phyloP scores from a whole-genome alignment of 805 yeast genomes.

The Starmerella sp. region DNA sequence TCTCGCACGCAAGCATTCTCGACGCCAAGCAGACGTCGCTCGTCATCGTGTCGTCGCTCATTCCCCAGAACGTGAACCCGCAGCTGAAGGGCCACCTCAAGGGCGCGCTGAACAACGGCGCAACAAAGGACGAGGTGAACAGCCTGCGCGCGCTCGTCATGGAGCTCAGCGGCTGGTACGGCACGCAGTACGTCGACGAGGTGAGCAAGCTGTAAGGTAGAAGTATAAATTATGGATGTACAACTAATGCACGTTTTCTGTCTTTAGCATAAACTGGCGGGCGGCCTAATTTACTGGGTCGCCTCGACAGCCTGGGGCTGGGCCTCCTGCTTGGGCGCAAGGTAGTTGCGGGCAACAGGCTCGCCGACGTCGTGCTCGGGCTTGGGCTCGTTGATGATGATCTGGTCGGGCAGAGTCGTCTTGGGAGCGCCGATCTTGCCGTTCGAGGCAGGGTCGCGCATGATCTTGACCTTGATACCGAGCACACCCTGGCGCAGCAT shows the following conservation, averaged over 20 bases:
- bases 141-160: conserved; percentile 53
- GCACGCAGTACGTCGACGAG: conserved; percentile 46
- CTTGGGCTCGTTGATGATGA: conserved; percentile 85
- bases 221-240: conserved; percentile 3
- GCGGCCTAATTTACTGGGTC: background rate
- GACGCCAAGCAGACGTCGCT: conserved; percentile 60
- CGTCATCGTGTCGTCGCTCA: conserved; percentile 64
- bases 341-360: conserved; percentile 73
- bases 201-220: conserved; percentile 40
- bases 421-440: conserved; percentile 32
- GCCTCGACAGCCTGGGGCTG: conserved; percentile 8
- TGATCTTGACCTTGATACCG: conserved; percentile 98
- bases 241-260: background rate
- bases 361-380: conserved; percentile 52
- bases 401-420: conserved; percentile 83
- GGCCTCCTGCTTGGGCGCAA: conserved; percentile 13
- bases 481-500: conserved; percentile 99
- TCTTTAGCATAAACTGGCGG: background rate
- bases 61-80: conserved; percentile 90
- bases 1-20: conserved; percentile 56
- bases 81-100: conserved; percentile 82
- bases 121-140: conserved; percentile 49
- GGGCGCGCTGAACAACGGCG: conserved; percentile 77
- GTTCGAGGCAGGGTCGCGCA: conserved; percentile 80
- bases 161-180: conserved; percentile 62